A percentile compares a stretch with the other conserved stretches of the same genome.
Evolutionary conservation across 2,329 filamentous ascomycete genomes (phyloP).

Genomic region (Didymella pomorum): DNA sequence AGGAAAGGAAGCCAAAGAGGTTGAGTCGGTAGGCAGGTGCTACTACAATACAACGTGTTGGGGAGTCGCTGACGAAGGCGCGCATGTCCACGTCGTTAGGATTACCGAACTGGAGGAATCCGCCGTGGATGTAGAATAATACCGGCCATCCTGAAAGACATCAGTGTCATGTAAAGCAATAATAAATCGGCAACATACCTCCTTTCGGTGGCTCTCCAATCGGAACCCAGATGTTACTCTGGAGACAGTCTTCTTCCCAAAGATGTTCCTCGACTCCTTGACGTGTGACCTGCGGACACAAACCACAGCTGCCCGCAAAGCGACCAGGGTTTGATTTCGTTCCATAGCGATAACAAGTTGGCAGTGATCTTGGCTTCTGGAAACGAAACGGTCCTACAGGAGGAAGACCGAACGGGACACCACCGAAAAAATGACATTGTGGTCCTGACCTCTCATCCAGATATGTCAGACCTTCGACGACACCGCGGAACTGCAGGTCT

Average conservation of each 20-base stretch:
- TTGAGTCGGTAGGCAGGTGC: constrained; percentile 66
- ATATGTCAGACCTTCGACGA: constrained; percentile 60
- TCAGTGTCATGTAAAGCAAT: background rate
- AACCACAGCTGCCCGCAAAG: constrained; percentile 52
- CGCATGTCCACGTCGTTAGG: constrained; percentile 58
- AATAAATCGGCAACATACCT: constrained; percentile 28
- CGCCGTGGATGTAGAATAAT: constrained; percentile 65
- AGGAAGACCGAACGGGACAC: constrained; percentile 64
- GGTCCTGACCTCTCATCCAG: constrained; percentile 42
- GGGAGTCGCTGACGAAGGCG: constrained; percentile 59
- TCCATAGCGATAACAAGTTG: constrained; percentile 61
- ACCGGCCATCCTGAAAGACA: constrained; percentile 61
- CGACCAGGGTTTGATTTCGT: constrained; percentile 57
- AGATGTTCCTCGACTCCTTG: constrained; percentile 34
- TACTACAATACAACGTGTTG: constrained; percentile 58
- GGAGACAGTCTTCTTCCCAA: constrained; percentile 64
- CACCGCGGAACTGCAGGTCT: constrained; percentile 56
- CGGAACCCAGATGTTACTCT: constrained; percentile 65
- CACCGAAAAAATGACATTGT: constrained; percentile 62
- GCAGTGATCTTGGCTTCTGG: constrained; percentile 58
- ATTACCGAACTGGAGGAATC: constrained; percentile 65
- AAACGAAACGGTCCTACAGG: constrained; percentile 59
- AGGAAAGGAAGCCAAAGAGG: constrained; percentile 64
- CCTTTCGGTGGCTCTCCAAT: constrained; percentile 53
- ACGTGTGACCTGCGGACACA: constrained; percentile 61